phyloP scores from a whole-genome alignment of 768 basidiomycete species.

The Xerocomus spinulosus region DNA sequence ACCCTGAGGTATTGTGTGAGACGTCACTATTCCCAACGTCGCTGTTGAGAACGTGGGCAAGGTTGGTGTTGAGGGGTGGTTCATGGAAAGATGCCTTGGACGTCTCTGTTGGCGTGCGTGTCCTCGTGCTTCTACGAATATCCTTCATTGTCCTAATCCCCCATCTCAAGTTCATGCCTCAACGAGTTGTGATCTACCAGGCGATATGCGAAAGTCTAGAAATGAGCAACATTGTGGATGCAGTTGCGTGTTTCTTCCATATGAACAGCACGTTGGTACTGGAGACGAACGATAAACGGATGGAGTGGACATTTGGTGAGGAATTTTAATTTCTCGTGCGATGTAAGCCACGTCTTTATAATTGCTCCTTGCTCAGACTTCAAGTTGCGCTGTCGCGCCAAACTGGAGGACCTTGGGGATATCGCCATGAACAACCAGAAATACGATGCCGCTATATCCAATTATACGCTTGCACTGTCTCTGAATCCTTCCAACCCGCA shows the following conservation, averaged over 20 bases:
- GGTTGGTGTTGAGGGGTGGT: background rate
- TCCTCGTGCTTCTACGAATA: background rate
- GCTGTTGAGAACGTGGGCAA: conserved; percentile 1
- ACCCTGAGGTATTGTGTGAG: too few relatives aligned
- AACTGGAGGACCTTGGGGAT: background rate
- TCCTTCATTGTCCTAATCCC: background rate
- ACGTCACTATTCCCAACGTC: background rate
- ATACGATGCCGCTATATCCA: background rate
- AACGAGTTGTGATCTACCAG: background rate
- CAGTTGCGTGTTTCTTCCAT: background rate
- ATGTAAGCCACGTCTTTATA: too few relatives aligned
- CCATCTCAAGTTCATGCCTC: background rate
- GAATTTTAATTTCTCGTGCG: too few relatives aligned
- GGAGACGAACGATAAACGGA: background rate
- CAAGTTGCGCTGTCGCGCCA: background rate
- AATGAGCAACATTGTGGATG: background rate
- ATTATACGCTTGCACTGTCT: background rate
- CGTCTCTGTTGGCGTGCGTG: background rate
- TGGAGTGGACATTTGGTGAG: conserved; percentile 1
- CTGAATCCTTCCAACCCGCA: background rate
- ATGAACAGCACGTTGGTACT: background rate
- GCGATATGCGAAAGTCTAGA: background rate
- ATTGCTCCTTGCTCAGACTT: background rate
- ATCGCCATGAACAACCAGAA: background rate
- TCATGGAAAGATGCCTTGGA: conserved; percentile 1